phyloP scores from a whole-genome alignment of 768 basidiomycete species.

The Zangia roseola region DNA sequence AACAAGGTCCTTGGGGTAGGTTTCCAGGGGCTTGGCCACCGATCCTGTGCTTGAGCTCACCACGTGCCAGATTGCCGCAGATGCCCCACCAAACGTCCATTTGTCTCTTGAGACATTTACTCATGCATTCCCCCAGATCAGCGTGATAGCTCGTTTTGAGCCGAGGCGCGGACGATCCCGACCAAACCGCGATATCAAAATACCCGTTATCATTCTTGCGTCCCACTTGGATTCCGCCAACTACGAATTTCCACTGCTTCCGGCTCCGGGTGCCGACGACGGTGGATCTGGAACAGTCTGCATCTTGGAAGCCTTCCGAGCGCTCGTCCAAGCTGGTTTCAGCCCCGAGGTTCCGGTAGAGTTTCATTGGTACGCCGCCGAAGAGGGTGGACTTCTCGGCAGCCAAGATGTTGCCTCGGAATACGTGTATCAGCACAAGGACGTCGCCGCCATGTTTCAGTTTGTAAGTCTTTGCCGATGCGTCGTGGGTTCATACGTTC shows the following conservation, averaged over 20 bases:
- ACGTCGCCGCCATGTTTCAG: slow-evolving; percentile 51
- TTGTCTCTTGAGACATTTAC: slow-evolving; percentile 24
- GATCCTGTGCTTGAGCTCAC: neutral
- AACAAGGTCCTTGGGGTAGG: slow-evolving; percentile 16
- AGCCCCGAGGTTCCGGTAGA: slow-evolving; percentile 64
- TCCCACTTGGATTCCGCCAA: slow-evolving; percentile 47
- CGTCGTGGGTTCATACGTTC: too few relatives aligned
- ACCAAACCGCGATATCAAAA: slow-evolving; percentile 4
- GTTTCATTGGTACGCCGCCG: slow-evolving; percentile 85
- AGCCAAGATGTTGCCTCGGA: slow-evolving; percentile 50
- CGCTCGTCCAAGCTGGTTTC: slow-evolving; percentile 66
- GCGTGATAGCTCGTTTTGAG: slow-evolving; percentile 28
- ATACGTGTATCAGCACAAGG: slow-evolving; percentile 44
- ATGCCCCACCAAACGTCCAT: slow-evolving; percentile 9
- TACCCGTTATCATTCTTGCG: slow-evolving; percentile 37
- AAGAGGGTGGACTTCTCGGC: slow-evolving; percentile 39
- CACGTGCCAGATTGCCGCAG: slow-evolving; percentile 7
- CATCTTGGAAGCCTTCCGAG: slow-evolving; percentile 77
- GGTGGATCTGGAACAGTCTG: slow-evolving; percentile 68
- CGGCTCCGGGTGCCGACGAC: slow-evolving; percentile 51
- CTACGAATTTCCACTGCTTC: slow-evolving; percentile 37
- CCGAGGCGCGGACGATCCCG: slow-evolving; percentile 1
- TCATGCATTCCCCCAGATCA: slow-evolving; percentile 19
- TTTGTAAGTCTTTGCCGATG: slow-evolving; percentile 33
- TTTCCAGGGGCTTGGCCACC: neutral